Evolutionary conservation across 495 filamentous ascomycete species (phyloP).

Genomic region (Tuber melanosporum): DNA sequence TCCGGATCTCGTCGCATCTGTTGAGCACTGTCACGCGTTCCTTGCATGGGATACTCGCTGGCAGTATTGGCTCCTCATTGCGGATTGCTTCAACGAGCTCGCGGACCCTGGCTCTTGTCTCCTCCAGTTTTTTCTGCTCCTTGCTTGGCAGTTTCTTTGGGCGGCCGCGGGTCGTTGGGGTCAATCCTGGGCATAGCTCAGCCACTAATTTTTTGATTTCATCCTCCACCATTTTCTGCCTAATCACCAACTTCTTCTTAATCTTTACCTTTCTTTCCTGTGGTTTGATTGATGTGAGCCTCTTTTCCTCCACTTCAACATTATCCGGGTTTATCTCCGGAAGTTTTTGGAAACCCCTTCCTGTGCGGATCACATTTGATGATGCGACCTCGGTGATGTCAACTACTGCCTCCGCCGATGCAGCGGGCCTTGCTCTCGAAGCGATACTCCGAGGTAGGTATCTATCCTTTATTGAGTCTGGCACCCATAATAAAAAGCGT

Average conservation of each 20-base stretch:
- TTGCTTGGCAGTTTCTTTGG: background rate
- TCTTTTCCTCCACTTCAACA: background rate
- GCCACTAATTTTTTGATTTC: background rate
- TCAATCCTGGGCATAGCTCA: background rate
- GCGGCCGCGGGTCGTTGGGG: background rate
- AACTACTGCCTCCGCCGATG: conserved; percentile 54
- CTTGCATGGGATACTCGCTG: background rate
- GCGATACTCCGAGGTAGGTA: conserved; percentile 52
- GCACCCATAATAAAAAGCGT: conserved; percentile 61
- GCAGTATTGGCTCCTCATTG: background rate
- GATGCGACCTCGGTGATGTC: conserved; percentile 49
- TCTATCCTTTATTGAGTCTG: conserved; percentile 47
- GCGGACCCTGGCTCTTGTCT: background rate
- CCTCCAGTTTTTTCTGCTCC: background rate
- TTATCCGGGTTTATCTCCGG: conserved; percentile 24
- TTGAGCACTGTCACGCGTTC: background rate
- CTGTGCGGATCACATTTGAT: conserved; percentile 37
- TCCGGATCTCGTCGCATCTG: background rate
- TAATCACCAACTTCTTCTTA: background rate
- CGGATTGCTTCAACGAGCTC: background rate
- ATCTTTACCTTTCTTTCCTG: background rate
- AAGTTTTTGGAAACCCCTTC: conserved; percentile 44
- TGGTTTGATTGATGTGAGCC: conserved; percentile 1
- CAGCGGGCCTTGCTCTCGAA: conserved; percentile 49
- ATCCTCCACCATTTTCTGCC: background rate